Base-by-base conservation (phyloP, 441 rosid genomes). In the Brassica hybrid region DNA sequence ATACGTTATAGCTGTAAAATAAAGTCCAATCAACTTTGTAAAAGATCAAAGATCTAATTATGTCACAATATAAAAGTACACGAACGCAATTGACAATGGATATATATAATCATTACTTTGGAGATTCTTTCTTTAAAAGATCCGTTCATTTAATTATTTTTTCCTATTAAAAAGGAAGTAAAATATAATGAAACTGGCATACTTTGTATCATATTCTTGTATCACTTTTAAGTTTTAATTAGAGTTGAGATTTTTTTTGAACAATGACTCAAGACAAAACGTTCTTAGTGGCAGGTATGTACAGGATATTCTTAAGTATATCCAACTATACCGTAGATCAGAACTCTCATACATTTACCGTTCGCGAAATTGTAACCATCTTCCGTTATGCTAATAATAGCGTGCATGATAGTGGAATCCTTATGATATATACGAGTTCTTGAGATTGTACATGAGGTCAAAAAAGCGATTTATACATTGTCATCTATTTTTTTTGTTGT, bases 201-300 rank as follows among this genome's bases (percentile, higher is more conserved):
- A 65, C 71, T 65, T 76, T 70, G 71, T 65, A 71, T 71, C 72
- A 16, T 65, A 77, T 71, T 77, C 80, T 71, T 41, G 61, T 41
- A 23, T 56, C 68, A 77, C 56, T 36, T 71, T 76, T 65, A n/a
- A n/a, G n/a, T n/a, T n/a, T n/a, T n/a, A n/a, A n/a, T 65, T 65
- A 77, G 72, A 71, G 65, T 57, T 65, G 62, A 19, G 73, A 45
- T 77, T 77, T 72, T 34, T 32, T 59, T 66, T 66, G 57, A 66
- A 65, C 19, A 65, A 65, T 43, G 76, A 30, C 76, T 17, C 7
- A 19, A 30, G 30, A 65, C 62, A 43, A 65, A 77, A 77, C 65
- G 60, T 58, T 71, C 72, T 41, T 41, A 59, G 54, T n/a, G 61
- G 17, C 17, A 60, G 11, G 21, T 67, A 76, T 3, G 25, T 18